Conservation (phyloP, 768 basidiomycete species). For the Mycena pura region DNA sequence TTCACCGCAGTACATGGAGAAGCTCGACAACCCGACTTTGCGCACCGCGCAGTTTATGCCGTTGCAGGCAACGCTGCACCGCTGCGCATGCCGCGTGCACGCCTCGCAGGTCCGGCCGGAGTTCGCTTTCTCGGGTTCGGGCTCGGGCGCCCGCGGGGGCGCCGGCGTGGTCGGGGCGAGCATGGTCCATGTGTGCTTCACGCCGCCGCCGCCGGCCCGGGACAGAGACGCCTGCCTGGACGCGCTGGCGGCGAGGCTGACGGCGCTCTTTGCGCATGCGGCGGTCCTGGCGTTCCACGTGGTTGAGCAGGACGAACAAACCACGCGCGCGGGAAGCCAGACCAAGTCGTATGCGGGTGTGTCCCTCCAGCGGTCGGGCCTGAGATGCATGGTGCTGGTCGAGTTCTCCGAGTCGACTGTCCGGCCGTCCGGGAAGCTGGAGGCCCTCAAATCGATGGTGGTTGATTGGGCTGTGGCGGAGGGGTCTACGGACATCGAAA, state of each 20-base stretch:
- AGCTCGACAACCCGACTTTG: conserved; percentile 16
- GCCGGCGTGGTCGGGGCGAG: conserved; percentile 12
- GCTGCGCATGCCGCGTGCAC: conserved; percentile 17
- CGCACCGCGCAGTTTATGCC: conserved; percentile 16
- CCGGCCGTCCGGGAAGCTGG: conserved; percentile 8
- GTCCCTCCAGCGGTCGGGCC: conserved; percentile 16
- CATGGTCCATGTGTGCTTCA: conserved; percentile 15
- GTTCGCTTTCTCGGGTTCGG: conserved; percentile 6
- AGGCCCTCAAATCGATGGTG: conserved; percentile 15
- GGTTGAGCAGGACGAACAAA: conserved; percentile 17
- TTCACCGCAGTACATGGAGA: conserved; percentile 18
- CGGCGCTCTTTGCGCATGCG: conserved; percentile 13
- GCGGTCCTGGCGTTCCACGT: conserved; percentile 17
- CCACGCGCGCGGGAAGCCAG: conserved; percentile 11
- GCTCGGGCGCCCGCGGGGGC: no score
- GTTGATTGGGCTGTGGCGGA: conserved; percentile 11
- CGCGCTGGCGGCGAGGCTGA: conserved; percentile 10
- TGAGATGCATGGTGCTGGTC: conserved; percentile 17
- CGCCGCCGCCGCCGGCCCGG: conserved; percentile 14
- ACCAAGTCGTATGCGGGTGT: conserved; percentile 14
- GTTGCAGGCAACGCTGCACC: conserved; percentile 12
- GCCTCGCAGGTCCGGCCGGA: conserved; percentile 15
- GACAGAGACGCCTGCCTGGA: conserved; percentile 13
- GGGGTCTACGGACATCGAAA: conserved; percentile 10
- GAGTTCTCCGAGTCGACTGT: conserved; percentile 19